Percentiles rank a stretch among this genome's conserved stretches.
phyloP scores from a whole-genome alignment of 805 yeast species.

The Ogataea minuta region DNA sequence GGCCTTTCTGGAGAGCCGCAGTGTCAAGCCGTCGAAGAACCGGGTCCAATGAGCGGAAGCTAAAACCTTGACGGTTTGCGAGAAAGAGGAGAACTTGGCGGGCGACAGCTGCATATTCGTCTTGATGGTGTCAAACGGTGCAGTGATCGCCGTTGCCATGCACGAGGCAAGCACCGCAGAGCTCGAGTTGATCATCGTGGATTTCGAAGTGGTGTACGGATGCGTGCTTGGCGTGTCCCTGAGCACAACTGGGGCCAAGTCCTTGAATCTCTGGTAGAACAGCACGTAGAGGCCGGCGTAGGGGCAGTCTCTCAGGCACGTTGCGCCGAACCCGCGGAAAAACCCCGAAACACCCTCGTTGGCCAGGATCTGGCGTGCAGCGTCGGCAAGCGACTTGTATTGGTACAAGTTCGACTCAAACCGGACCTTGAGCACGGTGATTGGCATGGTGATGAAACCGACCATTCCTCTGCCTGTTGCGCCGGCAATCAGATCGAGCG shows the following conservation, averaged over 20 bases:
- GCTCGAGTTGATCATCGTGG: slow-evolving; percentile 60
- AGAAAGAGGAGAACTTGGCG: slow-evolving; percentile 39
- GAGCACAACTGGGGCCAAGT: slow-evolving; percentile 43
- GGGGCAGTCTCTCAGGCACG: slow-evolving; percentile 89
- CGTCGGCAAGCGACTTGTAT: slow-evolving; percentile 63
- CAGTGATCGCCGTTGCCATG: slow-evolving; percentile 79
- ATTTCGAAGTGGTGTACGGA: slow-evolving; percentile 22
- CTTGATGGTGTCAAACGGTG: slow-evolving; percentile 93
- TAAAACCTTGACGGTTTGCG: slow-evolving; percentile 39
- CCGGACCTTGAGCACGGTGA: slow-evolving; percentile 85
- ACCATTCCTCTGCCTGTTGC: slow-evolving; percentile 75
- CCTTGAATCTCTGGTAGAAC: slow-evolving; percentile 76
- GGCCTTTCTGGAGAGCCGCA: slow-evolving; percentile 82
- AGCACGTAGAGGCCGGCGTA: slow-evolving; percentile 91
- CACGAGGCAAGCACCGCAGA: slow-evolving; percentile 82
- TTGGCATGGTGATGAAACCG: slow-evolving; percentile 91
- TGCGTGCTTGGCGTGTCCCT: not conserved
- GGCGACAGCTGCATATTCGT: slow-evolving; percentile 84
- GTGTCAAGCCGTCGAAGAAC: slow-evolving; percentile 79
- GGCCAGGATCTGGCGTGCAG: slow-evolving; percentile 52
- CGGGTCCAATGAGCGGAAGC: slow-evolving; percentile 48
- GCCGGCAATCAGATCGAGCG: slow-evolving; percentile 74
- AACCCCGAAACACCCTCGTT: slow-evolving; percentile 64
- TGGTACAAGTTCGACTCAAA: slow-evolving; percentile 78
- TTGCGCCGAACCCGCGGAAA: slow-evolving; percentile 84